Evolutionary conservation across 2,329 filamentous ascomycete species (phyloP), one percentile per base, ranked within the genome.

Genomic region (Diaporthe humulicola): DNA sequence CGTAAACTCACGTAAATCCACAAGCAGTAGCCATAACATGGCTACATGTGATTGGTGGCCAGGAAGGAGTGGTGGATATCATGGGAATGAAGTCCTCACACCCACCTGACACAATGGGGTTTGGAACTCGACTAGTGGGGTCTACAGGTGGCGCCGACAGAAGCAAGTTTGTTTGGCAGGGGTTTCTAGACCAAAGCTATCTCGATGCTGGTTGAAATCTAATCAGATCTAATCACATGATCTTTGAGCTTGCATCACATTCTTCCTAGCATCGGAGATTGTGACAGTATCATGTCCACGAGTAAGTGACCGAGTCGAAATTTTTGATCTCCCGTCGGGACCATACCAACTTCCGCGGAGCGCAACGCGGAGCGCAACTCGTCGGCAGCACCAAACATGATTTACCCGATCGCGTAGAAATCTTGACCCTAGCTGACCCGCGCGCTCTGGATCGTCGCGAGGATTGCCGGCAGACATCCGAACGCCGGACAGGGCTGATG

Each of bases 401-500:
- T 7, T 48, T 38, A 4, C 7, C 7, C 42, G 30, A 33, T 52
- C 61, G 28, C 61, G 28, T 52, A 67, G 30, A 50, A 14, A 36
- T 67, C 9, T 50, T 50, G 30, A 38, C 3, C 28, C 19, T 9
- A 50, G 19, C 19, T 15, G 22, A 6, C 30, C 25, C 61, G 28
- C 30, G 25, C 10, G 19, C 1, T 36, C 30, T 19, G 28, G 61
- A 36, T 67, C 42, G 45, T 14, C 61, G 50, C 61, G 30, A 67
- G 30, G 61, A 7, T 38, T 8, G 14, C 40, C 60, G 60, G 60
- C 28, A 42, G 48, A 22, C 25, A 48, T 22, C 60, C 60, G 60
- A 64, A 45, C 25, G 25, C 38, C 40, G 60, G 40, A 48, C 61
- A 28, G 61, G 61, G 61, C 61, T 67, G 61, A 67, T 67, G 61